phyloP scores from a whole-genome alignment of 140 eudicot genomes.

The Oenanthe javanica region DNA sequence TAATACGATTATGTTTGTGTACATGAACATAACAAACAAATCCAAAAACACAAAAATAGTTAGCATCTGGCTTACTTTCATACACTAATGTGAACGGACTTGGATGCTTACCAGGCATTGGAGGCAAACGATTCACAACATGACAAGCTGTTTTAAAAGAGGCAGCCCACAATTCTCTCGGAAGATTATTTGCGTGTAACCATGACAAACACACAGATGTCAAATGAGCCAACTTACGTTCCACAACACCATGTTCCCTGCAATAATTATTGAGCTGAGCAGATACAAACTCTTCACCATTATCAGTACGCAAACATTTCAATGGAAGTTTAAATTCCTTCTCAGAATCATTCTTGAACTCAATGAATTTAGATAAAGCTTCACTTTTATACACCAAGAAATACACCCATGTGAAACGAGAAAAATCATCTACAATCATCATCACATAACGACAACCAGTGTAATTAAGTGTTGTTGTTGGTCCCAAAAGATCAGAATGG shows the following conservation, averaged over 20 bases:
- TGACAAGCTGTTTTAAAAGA: background rate
- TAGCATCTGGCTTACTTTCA: background rate
- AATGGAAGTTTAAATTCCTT: too few relatives aligned
- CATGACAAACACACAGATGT: background rate
- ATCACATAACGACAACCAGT: too few relatives aligned
- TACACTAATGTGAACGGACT: background rate
- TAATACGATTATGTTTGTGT: background rate
- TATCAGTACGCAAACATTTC: background rate
- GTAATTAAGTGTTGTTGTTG: background rate
- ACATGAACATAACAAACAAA: background rate
- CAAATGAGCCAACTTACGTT: slow-evolving; percentile 4
- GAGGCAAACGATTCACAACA: background rate
- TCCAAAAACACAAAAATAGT: background rate
- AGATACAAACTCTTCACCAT: background rate
- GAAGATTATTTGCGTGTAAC: background rate
- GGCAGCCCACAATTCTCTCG: background rate
- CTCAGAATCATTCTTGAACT: too few relatives aligned
- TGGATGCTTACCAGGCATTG: background rate
- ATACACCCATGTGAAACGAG: too few relatives aligned
- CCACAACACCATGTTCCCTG: background rate
- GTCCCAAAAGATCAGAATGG: slow-evolving; percentile 10
- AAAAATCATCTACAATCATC: background rate
- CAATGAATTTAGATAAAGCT: too few relatives aligned
- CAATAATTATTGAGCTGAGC: background rate
- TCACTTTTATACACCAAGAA: too few relatives aligned